Evolutionary conservation across 305 asterid genomes (phyloP), one percentile per base, ranked within the genome.

Genomic region (Solanum aculeatissimum): DNA sequence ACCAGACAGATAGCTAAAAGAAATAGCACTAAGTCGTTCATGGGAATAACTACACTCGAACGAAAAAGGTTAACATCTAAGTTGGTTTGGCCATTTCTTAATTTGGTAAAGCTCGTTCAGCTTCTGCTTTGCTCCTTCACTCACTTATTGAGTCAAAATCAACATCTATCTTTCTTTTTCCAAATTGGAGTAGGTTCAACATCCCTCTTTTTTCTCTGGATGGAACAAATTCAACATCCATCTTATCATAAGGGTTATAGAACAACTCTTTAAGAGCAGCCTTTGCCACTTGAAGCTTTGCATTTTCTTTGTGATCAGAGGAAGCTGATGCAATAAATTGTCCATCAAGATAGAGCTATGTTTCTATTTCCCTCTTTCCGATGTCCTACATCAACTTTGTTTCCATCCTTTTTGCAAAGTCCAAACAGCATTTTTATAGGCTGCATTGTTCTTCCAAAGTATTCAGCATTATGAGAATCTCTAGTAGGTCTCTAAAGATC

Each of bases 201-300:
- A 75, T 75, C 23, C 42, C 16, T 25, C 43, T 1, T 75, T 47
- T 47, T 47, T 25, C 15, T 47, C 81, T 75, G 62, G 14, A 47
- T 47, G 81, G 81, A 47, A 47, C 87, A 65, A 87, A 85, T 43
- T 86, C 87, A 7, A 53, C 43, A 32, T 83, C 85, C 51, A 75
- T 45, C 29, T 11, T 49, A 18, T 83, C 85, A 58, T 79, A 62
- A 40, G 84, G 47, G 57, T 80, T 85, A 51, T 42, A 71, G 7
- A 88, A 86, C 80, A 93, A 79, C 84, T 87, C 90, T 57, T 15
- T 78, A n/a, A 96, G 87, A 87, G 98, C 97, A 62, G 85, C 89
- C 90, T 93, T 93, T 5, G 94, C 98, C 53, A 95, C 98, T 74
- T 87, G 93, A 81, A 95, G 95, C 89, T 83, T 93, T 2, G 98